Conservation (phyloP, 495 filamentous ascomycete genomes). For the Sphaerosporella brunnea region DNA sequence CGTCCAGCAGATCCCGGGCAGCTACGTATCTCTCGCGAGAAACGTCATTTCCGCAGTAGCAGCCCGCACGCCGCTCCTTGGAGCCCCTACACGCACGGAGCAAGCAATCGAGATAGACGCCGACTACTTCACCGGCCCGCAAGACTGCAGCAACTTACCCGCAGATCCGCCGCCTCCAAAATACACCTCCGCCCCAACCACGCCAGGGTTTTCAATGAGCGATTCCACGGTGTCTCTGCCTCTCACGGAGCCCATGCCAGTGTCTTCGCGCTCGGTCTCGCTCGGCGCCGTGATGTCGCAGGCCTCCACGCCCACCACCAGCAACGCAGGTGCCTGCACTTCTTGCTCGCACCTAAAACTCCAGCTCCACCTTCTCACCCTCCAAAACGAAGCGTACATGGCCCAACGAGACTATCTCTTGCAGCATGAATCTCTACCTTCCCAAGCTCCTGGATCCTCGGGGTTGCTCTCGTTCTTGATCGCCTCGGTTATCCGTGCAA, state of each 20-base stretch:
- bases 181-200: background rate
- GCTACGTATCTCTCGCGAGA: background rate
- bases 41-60: background rate
- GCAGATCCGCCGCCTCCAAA: background rate
- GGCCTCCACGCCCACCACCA: background rate
- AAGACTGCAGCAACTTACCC: background rate
- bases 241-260: background rate
- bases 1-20: background rate
- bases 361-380: background rate
- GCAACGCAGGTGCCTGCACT: background rate
- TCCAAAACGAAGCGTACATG: conserved; percentile 1
- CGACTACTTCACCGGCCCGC: background rate
- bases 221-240: too few relatives aligned
- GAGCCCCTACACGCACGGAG: background rate
- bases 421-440: background rate
- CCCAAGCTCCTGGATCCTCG: background rate
- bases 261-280: background rate
- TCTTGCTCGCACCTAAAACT: conserved; percentile 1
- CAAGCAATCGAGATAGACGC: background rate
- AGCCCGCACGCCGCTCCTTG: background rate
- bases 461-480: background rate
- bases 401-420: conserved; percentile 1
- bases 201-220: too few relatives aligned
- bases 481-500: background rate
- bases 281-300: background rate